Evolutionary conservation across 805 yeast genomes (phyloP).

Genomic region (Barnettozyma sp.): DNA sequence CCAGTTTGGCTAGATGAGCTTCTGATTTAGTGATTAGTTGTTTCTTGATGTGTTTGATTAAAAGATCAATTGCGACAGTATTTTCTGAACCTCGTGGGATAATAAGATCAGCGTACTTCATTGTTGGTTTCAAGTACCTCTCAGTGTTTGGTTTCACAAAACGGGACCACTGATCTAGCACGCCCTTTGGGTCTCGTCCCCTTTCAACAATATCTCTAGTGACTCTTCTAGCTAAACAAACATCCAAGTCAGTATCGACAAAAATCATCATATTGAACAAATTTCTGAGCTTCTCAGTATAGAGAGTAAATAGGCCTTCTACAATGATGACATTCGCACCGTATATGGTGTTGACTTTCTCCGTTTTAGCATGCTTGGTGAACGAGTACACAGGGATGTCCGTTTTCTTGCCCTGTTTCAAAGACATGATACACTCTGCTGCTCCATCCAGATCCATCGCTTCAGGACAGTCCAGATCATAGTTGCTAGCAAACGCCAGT

Average conservation of each 20-base stretch:
- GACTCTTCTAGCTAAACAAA: constrained; percentile 83
- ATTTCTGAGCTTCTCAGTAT: constrained; percentile 59
- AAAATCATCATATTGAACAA: constrained; percentile 82
- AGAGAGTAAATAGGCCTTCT: constrained; percentile 85
- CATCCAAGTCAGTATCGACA: constrained; percentile 91
- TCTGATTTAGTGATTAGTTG: constrained; percentile 61
- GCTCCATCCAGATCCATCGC: constrained; percentile 75
- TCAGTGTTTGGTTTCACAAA: constrained; percentile 93
- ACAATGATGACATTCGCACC: constrained; percentile 92
- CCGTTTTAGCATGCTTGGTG: constrained; percentile 49
- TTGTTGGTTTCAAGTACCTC: constrained; percentile 63
- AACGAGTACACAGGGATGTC: constrained; percentile 69
- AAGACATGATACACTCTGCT: constrained; percentile 49
- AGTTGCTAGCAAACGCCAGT: constrained; percentile 61
- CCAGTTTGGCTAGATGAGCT: constrained; percentile 59
- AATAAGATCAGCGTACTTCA: constrained; percentile 75
- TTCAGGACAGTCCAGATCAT: constrained; percentile 84
- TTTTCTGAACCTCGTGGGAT: constrained; percentile 91
- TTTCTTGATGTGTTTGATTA: constrained; percentile 71
- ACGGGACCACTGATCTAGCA: constrained; percentile 80
- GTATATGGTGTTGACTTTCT: constrained; percentile 65
- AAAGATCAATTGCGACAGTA: constrained; percentile 66
- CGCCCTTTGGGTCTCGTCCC: constrained; percentile 78
- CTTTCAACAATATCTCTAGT: constrained; percentile 81
- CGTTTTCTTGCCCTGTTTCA: constrained; percentile 65